phyloP scores from a whole-genome alignment of 768 basidiomycete species.

The Trametes gibbosa region DNA sequence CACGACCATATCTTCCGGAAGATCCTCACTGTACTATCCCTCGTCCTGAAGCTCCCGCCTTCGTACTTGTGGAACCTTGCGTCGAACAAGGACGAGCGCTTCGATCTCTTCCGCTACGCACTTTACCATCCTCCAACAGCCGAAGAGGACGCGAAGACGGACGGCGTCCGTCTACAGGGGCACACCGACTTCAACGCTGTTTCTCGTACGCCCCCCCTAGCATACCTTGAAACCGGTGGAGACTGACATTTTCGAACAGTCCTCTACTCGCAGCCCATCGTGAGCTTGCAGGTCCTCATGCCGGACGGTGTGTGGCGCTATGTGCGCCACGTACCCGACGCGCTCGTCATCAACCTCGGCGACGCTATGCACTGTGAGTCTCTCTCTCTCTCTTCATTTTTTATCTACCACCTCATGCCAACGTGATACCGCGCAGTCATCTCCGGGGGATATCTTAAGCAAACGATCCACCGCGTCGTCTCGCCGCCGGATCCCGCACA shows the following conservation, averaged over 20 bases:
- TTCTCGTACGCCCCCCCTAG: background rate
- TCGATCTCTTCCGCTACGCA: conserved; percentile 13
- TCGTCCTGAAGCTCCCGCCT: conserved; percentile 10
- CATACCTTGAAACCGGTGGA: background rate
- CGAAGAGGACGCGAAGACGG: conserved; percentile 8
- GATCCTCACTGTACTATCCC: conserved; percentile 7
- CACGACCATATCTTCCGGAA: conserved; percentile 14
- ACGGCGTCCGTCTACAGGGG: conserved; percentile 9
- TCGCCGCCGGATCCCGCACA: conserved; percentile 6
- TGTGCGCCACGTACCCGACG: conserved; percentile 11
- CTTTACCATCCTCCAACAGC: conserved; percentile 9
- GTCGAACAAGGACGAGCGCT: conserved; percentile 8
- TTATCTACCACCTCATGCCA: background rate
- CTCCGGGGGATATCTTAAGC: conserved; percentile 11
- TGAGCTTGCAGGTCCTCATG: conserved; percentile 11
- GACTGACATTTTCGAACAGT: background rate
- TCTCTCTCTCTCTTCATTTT: background rate
- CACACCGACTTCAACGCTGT: conserved; percentile 14
- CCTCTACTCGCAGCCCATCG: conserved; percentile 15
- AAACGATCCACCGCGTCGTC: conserved; percentile 13
- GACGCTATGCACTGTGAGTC: conserved; percentile 13
- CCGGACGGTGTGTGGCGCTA: conserved; percentile 12
- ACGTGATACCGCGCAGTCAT: background rate
- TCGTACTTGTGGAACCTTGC: conserved; percentile 9
- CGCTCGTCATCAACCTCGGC: conserved; percentile 15